Conservation (phyloP, 2,329 filamentous ascomycete species). For the Botrytis paeoniae region DNA sequence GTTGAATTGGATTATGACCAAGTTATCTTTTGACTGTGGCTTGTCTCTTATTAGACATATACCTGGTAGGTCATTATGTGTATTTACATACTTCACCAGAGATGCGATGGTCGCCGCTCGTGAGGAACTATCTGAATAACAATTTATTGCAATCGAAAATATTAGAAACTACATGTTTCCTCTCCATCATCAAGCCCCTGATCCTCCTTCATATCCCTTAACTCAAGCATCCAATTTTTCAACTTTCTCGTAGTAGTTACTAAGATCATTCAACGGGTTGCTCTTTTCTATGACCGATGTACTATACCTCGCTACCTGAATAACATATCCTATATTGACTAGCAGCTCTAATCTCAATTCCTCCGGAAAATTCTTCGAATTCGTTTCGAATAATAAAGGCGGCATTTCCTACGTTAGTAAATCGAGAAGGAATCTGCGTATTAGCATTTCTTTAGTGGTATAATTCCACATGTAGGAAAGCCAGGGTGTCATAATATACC, state of each 20-base stretch:
- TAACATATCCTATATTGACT: not conserved
- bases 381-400: not conserved
- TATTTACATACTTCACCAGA: too few relatives aligned
- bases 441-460: not conserved
- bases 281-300: not conserved
- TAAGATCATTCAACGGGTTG: not conserved
- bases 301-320: not conserved
- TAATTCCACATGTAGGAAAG: not conserved
- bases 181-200: not conserved
- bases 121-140: too few relatives aligned
- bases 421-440: not conserved
- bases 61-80: not conserved
- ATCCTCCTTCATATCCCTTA: too few relatives aligned
- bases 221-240: not conserved
- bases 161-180: not conserved
- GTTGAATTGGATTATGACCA: fast-evolving
- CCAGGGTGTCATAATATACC: not conserved
- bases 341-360: not conserved
- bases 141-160: not conserved
- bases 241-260: not conserved
- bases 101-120: fast-evolving
- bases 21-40: not conserved
- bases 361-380: not conserved
- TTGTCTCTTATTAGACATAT: not conserved
- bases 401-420: not conserved